Evolutionary conservation across 108 stramenopile species (phyloP).

Genomic region (Nannochloropsis salina): DNA sequence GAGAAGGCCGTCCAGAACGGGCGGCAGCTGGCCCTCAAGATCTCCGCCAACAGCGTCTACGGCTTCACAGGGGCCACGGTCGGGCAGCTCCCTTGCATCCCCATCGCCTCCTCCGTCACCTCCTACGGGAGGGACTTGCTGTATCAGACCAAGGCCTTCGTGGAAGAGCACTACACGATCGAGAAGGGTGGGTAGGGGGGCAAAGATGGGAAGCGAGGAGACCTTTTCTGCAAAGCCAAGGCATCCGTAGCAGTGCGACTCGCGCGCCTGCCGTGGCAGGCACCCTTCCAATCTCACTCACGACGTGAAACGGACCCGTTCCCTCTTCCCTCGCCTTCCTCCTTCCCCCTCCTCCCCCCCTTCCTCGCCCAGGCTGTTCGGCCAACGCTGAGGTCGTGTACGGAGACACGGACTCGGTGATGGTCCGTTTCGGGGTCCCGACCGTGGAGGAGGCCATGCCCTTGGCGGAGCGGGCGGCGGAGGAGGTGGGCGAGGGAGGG

Average conservation of each 20-base stretch:
- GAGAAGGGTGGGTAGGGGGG: conserved; percentile 50
- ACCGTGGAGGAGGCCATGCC: conserved; percentile 89
- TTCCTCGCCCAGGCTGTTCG: conserved; percentile 68
- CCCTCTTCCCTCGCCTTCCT: background rate
- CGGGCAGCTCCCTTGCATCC: conserved; percentile 93
- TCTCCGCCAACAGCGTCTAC: conserved; percentile 96
- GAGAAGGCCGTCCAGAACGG: conserved; percentile 94
- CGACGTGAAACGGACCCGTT: background rate
- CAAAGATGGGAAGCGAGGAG: background rate
- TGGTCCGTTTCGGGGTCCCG: conserved; percentile 94
- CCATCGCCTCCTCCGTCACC: conserved; percentile 93
- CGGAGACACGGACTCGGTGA: conserved; percentile 96
- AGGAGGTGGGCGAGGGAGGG: conserved; percentile 53
- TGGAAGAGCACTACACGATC: conserved; percentile 83
- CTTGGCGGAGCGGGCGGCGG: conserved; percentile 85
- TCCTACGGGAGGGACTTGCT: conserved; percentile 88
- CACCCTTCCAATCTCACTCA: no score
- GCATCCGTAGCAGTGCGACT: no score
- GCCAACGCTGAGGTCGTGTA: conserved; percentile 93
- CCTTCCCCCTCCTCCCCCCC: background rate
- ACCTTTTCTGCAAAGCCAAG: background rate
- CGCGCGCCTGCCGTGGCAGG: no score
- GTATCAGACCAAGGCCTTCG: conserved; percentile 82
- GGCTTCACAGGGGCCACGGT: conserved; percentile 98
- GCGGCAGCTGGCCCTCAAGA: conserved; percentile 93